Evolutionary conservation across 2,329 filamentous ascomycete genomes (phyloP).

Genomic region (Curvularia verruculosa): DNA sequence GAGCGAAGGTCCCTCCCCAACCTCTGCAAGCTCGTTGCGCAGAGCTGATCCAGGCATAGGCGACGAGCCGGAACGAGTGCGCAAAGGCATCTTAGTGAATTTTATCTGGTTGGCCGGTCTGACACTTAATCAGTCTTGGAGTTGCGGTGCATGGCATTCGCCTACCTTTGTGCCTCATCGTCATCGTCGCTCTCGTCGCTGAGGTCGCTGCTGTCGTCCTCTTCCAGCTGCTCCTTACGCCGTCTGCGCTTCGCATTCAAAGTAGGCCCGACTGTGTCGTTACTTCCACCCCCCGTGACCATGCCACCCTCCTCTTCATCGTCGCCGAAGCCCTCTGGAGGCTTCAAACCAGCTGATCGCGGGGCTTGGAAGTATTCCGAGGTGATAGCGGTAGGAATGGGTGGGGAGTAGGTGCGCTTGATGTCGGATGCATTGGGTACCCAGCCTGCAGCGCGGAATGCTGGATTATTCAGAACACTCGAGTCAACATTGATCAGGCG

Average conservation of each 20-base stretch:
- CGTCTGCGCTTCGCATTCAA: slow-evolving; percentile 69
- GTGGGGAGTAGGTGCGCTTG: slow-evolving; percentile 84
- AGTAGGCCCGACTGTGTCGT: slow-evolving; percentile 71
- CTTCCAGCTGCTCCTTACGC: slow-evolving; percentile 75
- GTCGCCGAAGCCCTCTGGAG: slow-evolving; percentile 65
- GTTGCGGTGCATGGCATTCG: neutral
- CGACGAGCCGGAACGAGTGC: slow-evolving; percentile 85
- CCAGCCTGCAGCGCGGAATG: slow-evolving; percentile 85
- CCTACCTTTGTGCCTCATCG: slow-evolving; percentile 57
- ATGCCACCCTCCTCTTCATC: slow-evolving; percentile 74
- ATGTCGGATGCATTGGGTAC: slow-evolving; percentile 73
- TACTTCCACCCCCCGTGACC: slow-evolving; percentile 68
- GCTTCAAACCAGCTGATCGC: slow-evolving; percentile 62
- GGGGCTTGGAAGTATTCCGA: slow-evolving; percentile 84
- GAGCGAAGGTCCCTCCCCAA: slow-evolving; percentile 60
- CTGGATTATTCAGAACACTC: slow-evolving; percentile 76
- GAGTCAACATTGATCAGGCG: slow-evolving; percentile 82
- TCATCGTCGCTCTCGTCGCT: slow-evolving; percentile 86
- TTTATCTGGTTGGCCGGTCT: slow-evolving; percentile 86
- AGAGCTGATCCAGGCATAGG: slow-evolving; percentile 62
- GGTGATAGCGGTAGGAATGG: slow-evolving; percentile 80
- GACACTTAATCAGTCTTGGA: slow-evolving; percentile 12
- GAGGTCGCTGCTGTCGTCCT: slow-evolving; percentile 84
- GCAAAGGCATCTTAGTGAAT: slow-evolving; percentile 93
- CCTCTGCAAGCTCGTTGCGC: slow-evolving; percentile 62